Evolutionary conservation across 2,329 filamentous ascomycete species (phyloP).

Genomic region (Alternaria tenuissima): DNA sequence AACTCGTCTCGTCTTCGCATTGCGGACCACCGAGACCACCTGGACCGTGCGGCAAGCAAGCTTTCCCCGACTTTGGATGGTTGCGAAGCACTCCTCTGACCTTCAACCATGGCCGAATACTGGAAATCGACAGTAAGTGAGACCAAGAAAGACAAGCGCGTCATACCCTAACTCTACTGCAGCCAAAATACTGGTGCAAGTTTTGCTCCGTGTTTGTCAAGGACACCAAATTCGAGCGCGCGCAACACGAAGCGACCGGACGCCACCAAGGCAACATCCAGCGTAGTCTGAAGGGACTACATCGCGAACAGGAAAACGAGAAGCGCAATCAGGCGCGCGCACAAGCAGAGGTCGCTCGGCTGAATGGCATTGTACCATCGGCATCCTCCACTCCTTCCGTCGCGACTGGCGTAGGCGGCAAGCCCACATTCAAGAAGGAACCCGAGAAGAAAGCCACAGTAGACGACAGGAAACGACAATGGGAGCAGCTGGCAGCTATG

Average conservation of each 20-base stretch:
- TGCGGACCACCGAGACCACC: slow-evolving; percentile 14
- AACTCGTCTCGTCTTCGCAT: background rate
- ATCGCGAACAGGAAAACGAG: slow-evolving; percentile 82
- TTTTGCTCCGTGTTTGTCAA: slow-evolving; percentile 90
- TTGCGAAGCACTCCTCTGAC: background rate
- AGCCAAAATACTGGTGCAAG: slow-evolving; percentile 97
- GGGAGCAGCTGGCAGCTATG: slow-evolving; percentile 86
- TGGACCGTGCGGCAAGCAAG: slow-evolving; percentile 5
- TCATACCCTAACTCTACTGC: slow-evolving; percentile 12
- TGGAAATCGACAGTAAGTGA: slow-evolving; percentile 86
- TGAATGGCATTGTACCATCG: slow-evolving; percentile 77
- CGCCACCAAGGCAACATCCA: slow-evolving; percentile 88
- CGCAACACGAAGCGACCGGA: slow-evolving; percentile 86
- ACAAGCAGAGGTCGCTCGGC: slow-evolving; percentile 81
- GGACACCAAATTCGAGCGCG: slow-evolving; percentile 88
- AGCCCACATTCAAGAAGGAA: slow-evolving; percentile 43
- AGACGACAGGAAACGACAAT: slow-evolving; percentile 79
- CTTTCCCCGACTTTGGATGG: slow-evolving; percentile 6
- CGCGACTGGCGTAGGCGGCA: slow-evolving; percentile 39
- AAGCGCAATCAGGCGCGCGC: slow-evolving; percentile 83
- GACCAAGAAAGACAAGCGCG: background rate
- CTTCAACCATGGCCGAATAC: slow-evolving; percentile 82
- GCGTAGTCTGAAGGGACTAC: slow-evolving; percentile 86
- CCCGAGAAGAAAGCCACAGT: slow-evolving; percentile 59
- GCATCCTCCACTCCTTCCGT: slow-evolving; percentile 44